Percentiles rank a stretch among this genome's conserved stretches.
These are phyloP conservation scores for Ustilago trichophora DNA, from an alignment of 1,284 basidiomycete genomes.

Conservation along the genomic window DNA sequence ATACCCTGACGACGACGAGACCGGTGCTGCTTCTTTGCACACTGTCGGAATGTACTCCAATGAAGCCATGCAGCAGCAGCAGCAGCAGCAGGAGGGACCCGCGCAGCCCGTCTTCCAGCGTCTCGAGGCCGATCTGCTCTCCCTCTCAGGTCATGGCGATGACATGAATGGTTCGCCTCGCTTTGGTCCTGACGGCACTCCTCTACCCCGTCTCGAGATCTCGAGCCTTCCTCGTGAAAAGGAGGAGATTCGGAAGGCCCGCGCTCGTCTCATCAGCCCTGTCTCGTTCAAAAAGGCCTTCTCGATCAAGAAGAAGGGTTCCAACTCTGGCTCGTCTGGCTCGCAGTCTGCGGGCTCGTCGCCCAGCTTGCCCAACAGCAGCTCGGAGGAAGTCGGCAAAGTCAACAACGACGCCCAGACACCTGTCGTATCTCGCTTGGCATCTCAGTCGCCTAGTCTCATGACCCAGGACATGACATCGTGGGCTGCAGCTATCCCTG, in stretches of 20 bases:
- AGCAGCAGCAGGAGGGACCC: constrained; percentile 7
- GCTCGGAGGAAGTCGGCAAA: constrained; percentile 26
- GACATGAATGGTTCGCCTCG: constrained; percentile 2
- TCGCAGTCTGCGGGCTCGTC: constrained; percentile 13
- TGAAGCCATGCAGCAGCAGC: neutral
- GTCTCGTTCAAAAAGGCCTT: constrained; percentile 40
- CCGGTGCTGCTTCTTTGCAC: too few relatives aligned
- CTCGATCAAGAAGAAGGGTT: constrained; percentile 24
- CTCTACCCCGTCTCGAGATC: constrained; percentile 21
- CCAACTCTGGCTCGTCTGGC: constrained; percentile 7
- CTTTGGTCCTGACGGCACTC: constrained; percentile 11
- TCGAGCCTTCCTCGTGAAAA: constrained; percentile 36
- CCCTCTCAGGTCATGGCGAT: constrained; percentile 2
- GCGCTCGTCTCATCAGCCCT: constrained; percentile 33
- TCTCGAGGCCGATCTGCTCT: constrained; percentile 29
- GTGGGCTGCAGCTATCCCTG: constrained; percentile 25
- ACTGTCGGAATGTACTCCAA: neutral
- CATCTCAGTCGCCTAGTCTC: neutral
- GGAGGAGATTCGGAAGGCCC: constrained; percentile 20
- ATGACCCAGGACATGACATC: constrained; percentile 21
- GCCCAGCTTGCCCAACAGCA: constrained; percentile 25
- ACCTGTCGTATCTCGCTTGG: neutral
- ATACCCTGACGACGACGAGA: constrained; percentile 10
- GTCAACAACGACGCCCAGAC: constrained; percentile 5
- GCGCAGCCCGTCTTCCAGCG: constrained; percentile 34